Evolutionary conservation across 768 basidiomycete genomes (phyloP), one percentile per base, ranked within the genome.

Genomic region (Amanita jacksonii): DNA sequence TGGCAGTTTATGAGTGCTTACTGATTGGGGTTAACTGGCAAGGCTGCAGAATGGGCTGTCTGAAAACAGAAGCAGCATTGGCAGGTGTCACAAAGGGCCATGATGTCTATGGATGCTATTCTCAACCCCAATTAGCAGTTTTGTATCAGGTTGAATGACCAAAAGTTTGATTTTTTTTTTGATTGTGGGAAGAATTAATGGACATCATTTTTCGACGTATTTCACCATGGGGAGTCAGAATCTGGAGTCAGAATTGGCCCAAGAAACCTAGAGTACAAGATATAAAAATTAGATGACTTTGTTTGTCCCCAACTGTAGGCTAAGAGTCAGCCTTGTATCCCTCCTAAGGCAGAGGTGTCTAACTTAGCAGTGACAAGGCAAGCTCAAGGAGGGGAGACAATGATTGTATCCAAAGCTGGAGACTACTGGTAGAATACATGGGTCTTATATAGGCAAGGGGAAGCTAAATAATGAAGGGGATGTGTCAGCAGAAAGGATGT

Each of bases 21-120:
- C 41, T 49, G 51, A 3, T 24, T 45, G 9, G 64, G 66, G 3
- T 49, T 69, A 24, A 65, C 47, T 8, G 63, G 65, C 8, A 54
- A 56, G 23, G 65, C 63, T 24, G 67, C 64, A 10, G 62, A 52
- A 30, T 70, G 66, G 62, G 64, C 64, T 10, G 64, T 68, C 2
- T 38, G 45, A 12, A 62, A 63, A 51, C 63, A 68, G 45, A 59
- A 56, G 33, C 51, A 53, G 7, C 69, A 70, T 43, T 45, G 57
- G 1, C 23, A 47, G 23, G 51, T 65, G 25, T 30, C 40, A 12
- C 31, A 57, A 39, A 19, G 27, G 3, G 61, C 59, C 10, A 62
- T 66, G 62, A 58, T 58, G 52, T 24, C 50, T 16, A 48, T 66
- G 16, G 61, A 66, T 10, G 58, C 61, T 10, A 48, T 62, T 31